Base-by-base conservation (phyloP, 176 grass and related monocot genomes). In the Bothriochloa decipiens region DNA sequence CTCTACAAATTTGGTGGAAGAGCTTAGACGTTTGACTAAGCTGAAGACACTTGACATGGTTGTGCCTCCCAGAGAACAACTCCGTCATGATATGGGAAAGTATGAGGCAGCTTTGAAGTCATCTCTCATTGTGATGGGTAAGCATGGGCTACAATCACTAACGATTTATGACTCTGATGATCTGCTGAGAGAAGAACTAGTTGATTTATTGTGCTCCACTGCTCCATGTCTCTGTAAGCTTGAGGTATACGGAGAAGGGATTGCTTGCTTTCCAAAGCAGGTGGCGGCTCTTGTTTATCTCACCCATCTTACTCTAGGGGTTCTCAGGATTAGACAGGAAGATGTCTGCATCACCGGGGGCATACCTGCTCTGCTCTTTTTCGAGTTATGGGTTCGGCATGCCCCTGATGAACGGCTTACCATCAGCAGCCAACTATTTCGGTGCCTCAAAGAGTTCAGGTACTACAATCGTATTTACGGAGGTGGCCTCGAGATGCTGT, bases 181-280 rank as follows among this genome's bases (percentile, higher is more conserved):
- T 50, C 0, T 50, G 0, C 13, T 50, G 4, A 50, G 15, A 50
- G 47, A 17, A 50, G 47, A 50, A 16, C 4, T 4, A 0, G 0
- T 50, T 6, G 70, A 73, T 73, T 8, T 49, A 49, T 47, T 73
- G 41, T 46, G 42, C 12, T 28, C 13, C 23, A 14, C 11, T 47
- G 13, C 14, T 45, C 23, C 25, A 10, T 73, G 42, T 45, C 23
- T 73, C 23, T 23, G 13, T 1, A 26, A 73, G 42, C 70, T 73
- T 47, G 11, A 3, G 14, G 0, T 46, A 7, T 1, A 0, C 0
- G 20, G 37, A 15, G 0, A 0, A 1, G 1, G 0, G 3, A 47
- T 73, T 8, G 27, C 20, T 12, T 2, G 23, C 0, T 4, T 45
- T 49, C 42, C 70, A 4, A 16, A 73, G 42, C 10, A 42, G 23